Evolutionary conservation across 805 yeast species (phyloP), one percentile per base, ranked within the genome.

Genomic region (Hanseniaspora singularis): DNA sequence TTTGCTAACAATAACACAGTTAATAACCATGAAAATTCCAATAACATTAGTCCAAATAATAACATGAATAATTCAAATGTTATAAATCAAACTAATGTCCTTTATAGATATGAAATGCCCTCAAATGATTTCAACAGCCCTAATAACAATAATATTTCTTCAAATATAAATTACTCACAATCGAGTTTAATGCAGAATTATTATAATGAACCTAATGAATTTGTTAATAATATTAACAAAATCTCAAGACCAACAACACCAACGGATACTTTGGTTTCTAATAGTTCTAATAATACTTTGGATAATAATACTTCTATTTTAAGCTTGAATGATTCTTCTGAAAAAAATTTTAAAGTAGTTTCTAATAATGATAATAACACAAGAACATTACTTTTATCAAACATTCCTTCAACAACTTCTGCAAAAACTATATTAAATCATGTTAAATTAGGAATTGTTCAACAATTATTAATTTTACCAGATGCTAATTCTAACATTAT

Each of bases 371-470:
- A 30, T n/a, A 30, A n/a, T 30, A 30, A 11, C 33, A 33, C 50
- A 23, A 76, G 96, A 61, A 86, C 96, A 0, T 94, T 89, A 9
- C 85, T 86, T 59, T 68, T 89, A 56, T 96, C 96, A 14, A 86
- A 85, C 59, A 73, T 89, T 32, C 96, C 97, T 1, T 64, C 72
- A n/a, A 82, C 80, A 51, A 71, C 87, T 49, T 76, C 87, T 16
- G 77, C 89, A 4, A 77, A 81, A 55, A 95, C 85, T 57, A 65
- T 92, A 41, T 70, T 89, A 57, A 88, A 88, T 60, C 94, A 86
- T 62, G 95, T 88, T 26, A 76, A 95, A 55, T 80, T 94, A 27
- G 97, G 96, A 27, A 78, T 85, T 23, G 76, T 88, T 47, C 96
- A 88, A 65, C 77, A 74, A 46, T 77, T 85, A 45, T 73, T 76